Base-by-base conservation (phyloP, 768 basidiomycete species). In the Exsudoporus frostii region DNA sequence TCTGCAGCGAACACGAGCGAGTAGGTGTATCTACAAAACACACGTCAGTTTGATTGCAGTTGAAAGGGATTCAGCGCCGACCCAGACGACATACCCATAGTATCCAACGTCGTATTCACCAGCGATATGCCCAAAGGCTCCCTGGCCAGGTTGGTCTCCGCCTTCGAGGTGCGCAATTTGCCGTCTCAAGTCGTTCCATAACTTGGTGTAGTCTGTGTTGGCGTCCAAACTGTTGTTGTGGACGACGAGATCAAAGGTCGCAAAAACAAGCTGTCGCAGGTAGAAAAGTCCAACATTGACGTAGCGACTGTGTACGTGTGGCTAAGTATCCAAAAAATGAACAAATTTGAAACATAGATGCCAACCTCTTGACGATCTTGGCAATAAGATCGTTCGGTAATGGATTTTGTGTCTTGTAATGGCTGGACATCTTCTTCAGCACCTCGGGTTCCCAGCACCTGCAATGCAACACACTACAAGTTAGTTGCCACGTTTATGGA, bases 391-490 rank as follows among this genome's bases (percentile, higher is more conserved):
- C 88, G 5, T 78, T 65, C 4, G 84, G 81, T 10, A 94, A 76
- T 0, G 85, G 80, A 63, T 89, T 74, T 62, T 86, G 78, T 2
- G 83, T 86, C 68, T 88, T 71, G 65, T 84, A 89, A 66, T 94
- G 92, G 62, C 82, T 67, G 20, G 88, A 90, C 83, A 94, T 87
- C 56, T 76, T 71, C 60, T 82, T 74, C 8, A 93, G 76, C 7
- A 90, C 87, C 45, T 82, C 78, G 0, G 84, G 85, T 65, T 90
- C 88, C 86, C 88, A 91, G 65, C 89, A 91, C 82, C 82, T 80
- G 33, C 30, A 42, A 50, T 7, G n/a, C n/a, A n/a, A 29, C 11
- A 5, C 39, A 20, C 27, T 32, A 30, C n/a, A 14, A 4, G 50
- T 37, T n/a, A 40, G 13, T 34, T 7, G 6, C 29, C 8, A 27